These are phyloP conservation scores for Fraxinus sp. DNA, from an alignment of 305 asterid species.

Conservation along the genomic window DNA sequence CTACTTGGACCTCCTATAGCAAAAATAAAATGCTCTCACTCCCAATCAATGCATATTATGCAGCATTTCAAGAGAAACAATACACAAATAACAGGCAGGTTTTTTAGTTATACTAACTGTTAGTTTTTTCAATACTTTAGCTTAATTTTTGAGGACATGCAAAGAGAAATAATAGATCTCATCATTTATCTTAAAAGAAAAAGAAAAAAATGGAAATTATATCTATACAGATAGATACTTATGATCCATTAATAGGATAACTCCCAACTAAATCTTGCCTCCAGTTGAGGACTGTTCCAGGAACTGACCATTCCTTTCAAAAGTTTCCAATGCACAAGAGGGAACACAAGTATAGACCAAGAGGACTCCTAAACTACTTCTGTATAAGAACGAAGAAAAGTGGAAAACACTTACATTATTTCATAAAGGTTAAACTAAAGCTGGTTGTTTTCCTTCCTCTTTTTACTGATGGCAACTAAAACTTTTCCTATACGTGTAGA, in stretches of 20 bases:
- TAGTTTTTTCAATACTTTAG: not conserved
- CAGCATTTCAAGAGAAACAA: constrained; percentile 11
- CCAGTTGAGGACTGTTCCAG: not conserved
- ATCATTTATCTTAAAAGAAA: not conserved
- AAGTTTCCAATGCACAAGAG: not conserved
- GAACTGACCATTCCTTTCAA: constrained; percentile 1
- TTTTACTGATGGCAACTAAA: not conserved
- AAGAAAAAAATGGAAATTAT: not conserved
- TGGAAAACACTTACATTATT: constrained; percentile 11
- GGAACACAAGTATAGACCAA: constrained; percentile 4
- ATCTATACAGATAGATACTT: not conserved
- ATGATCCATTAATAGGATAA: not conserved
- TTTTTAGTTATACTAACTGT: not conserved
- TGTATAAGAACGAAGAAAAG: constrained; percentile 1
- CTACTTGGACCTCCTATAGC: not conserved
- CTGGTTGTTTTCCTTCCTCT: not conserved
- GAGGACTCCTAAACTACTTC: constrained; percentile 5
- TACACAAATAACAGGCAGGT: not conserved
- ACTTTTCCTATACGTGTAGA: not conserved
- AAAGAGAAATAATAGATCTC: not conserved
- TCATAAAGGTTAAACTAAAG: not conserved
- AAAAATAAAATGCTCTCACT: not conserved
- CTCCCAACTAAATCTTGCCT: constrained; percentile 17
- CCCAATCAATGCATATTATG: not conserved
- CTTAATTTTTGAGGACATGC: not conserved